A percentile compares a stretch with the other conserved stretches of the same genome.
Conservation (phyloP, 768 basidiomycete genomes). For the Mycena rosella region DNA sequence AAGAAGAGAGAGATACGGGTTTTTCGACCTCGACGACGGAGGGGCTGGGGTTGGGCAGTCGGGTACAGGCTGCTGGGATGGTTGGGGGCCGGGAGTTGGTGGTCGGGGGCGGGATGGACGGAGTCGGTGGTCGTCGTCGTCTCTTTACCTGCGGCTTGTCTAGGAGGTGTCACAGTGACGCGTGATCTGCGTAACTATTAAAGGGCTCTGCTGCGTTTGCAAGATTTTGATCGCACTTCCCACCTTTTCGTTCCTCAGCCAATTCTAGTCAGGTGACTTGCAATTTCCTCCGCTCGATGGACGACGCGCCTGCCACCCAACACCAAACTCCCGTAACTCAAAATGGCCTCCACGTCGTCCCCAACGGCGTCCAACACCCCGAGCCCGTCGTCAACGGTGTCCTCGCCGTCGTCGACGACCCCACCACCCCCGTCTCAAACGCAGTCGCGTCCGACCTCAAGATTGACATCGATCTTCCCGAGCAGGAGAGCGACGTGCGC, state of each 20-base stretch:
- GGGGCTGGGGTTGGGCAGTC: too few relatives aligned
- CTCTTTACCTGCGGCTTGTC: too few relatives aligned
- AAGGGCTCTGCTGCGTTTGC: too few relatives aligned
- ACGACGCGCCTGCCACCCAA: slow-evolving; percentile 22
- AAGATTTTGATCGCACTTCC: neutral
- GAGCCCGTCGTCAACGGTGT: slow-evolving; percentile 47
- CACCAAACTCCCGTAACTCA: slow-evolving; percentile 44
- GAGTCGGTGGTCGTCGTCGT: too few relatives aligned
- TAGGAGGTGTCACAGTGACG: too few relatives aligned
- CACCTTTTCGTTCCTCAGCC: neutral
- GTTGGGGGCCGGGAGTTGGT: too few relatives aligned
- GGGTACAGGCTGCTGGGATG: too few relatives aligned
- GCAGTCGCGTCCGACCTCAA: slow-evolving; percentile 65
- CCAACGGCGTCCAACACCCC: slow-evolving; percentile 47
- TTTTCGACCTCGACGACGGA: neutral
- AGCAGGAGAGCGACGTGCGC: slow-evolving; percentile 77
- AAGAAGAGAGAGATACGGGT: slow-evolving; percentile 40
- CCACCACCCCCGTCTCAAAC: slow-evolving; percentile 71
- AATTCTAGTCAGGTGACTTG: neutral
- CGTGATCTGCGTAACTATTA: too few relatives aligned
- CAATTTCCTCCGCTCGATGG: slow-evolving; percentile 32
- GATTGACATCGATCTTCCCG: slow-evolving; percentile 72
- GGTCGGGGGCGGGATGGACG: too few relatives aligned
- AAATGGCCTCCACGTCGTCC: slow-evolving; percentile 46
- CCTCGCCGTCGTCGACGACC: slow-evolving; percentile 56